These are phyloP conservation scores for Vitis vinifera DNA, from an alignment of 164 flowering plant species.

Conservation along the genomic window ASM3070453v1 NC_081820.1:21634001-21634500, in stretches of 20 bases:
- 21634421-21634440: slow-evolving; percentile 31
- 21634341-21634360: slow-evolving; percentile 70
- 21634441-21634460: slow-evolving; percentile 50
- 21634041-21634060: not conserved
- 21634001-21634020: not conserved
- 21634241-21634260: not conserved
- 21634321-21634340: slow-evolving; percentile 83
- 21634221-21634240: slow-evolving; percentile 51
- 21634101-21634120: slow-evolving; percentile 73
- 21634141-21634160: slow-evolving; percentile 70
- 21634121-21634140: slow-evolving; percentile 65
- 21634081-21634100: slow-evolving; percentile 44
- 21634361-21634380: slow-evolving; percentile 51
- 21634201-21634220: slow-evolving; percentile 71
- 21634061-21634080: not conserved
- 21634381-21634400: slow-evolving; percentile 40
- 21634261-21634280: not conserved
- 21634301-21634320: not conserved
- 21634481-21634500: slow-evolving; percentile 18
- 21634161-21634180: slow-evolving; percentile 81
- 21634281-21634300: not conserved
- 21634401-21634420: slow-evolving; percentile 45
- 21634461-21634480: slow-evolving; percentile 55
- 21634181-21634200: slow-evolving; percentile 61
- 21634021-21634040: not conserved